phyloP scores from a whole-genome alignment of 1,284 basidiomycete species.

The Leccinum angustisporum region DNA sequence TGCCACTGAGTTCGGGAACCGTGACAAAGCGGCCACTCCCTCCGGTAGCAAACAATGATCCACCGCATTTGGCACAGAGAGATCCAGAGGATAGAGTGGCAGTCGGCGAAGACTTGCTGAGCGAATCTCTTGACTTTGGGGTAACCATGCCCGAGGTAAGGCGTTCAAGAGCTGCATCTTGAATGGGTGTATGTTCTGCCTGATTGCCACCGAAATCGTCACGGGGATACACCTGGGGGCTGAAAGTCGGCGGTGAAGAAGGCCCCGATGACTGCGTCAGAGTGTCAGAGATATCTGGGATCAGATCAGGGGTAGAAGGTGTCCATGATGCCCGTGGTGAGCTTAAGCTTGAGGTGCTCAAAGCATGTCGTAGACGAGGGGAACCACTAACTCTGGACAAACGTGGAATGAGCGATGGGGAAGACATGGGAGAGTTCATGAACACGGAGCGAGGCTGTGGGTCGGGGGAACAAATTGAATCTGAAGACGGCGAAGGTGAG shows the following conservation, averaged over 20 bases:
- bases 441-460: constrained; percentile 8
- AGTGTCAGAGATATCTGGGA: constrained; percentile 60
- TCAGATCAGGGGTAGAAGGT: constrained; percentile 58
- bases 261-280: constrained; percentile 54
- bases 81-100: constrained; percentile 30
- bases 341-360: constrained; percentile 32
- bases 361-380: constrained; percentile 28
- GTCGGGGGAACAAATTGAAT: constrained; percentile 18
- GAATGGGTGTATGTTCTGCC: constrained; percentile 12
- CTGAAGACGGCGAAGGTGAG: constrained; percentile 30
- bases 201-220: constrained; percentile 14
- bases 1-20: constrained; percentile 54
- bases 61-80: constrained; percentile 57
- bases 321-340: constrained; percentile 34
- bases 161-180: constrained; percentile 9
- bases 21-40: constrained; percentile 64
- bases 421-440: constrained; percentile 13
- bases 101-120: constrained; percentile 24
- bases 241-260: constrained; percentile 52
- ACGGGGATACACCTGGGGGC: constrained; percentile 25
- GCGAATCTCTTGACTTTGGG: constrained; percentile 26
- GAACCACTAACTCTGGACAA: constrained; percentile 26
- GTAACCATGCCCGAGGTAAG: constrained; percentile 18
- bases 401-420: constrained; percentile 35
- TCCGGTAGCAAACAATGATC: constrained; percentile 54